These are phyloP conservation scores for Sugiyamaella lignohabitans DNA, from an alignment of 805 yeast genomes.

Conservation along the genomic window DNA sequence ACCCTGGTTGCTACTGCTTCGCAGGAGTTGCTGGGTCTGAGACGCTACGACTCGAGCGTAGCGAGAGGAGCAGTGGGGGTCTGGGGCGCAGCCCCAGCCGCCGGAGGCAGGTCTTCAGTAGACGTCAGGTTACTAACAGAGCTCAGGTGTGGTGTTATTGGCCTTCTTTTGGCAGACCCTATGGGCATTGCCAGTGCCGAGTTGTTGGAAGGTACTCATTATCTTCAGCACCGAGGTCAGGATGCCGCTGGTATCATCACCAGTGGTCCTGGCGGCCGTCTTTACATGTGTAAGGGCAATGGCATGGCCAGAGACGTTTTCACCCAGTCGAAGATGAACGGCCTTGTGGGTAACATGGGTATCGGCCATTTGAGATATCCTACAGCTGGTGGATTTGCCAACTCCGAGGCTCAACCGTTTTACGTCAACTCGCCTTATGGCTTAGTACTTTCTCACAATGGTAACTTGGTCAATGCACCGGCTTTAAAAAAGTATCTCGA, in stretches of 20 bases:
- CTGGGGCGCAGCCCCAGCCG: too few relatives aligned
- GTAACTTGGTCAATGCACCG: slow-evolving; percentile 84
- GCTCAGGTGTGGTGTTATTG: slow-evolving; percentile 82
- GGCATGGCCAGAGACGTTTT: slow-evolving; percentile 99
- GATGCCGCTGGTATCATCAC: slow-evolving; percentile 99
- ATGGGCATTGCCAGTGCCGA: slow-evolving; percentile 75
- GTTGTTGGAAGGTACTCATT: slow-evolving; percentile 85
- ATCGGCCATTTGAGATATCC: slow-evolving; percentile 92
- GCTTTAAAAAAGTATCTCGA: slow-evolving; percentile 76
- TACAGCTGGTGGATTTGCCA: slow-evolving; percentile 94
- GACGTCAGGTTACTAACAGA: not conserved
- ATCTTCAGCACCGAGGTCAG: slow-evolving; percentile 95
- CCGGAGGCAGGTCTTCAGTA: slow-evolving; percentile 11
- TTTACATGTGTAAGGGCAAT: slow-evolving; percentile 96
- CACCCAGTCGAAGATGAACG: slow-evolving; percentile 70
- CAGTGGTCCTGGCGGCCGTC: slow-evolving; percentile 86
- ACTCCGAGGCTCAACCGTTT: slow-evolving; percentile 97
- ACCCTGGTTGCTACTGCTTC: too few relatives aligned
- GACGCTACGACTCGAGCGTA: too few relatives aligned
- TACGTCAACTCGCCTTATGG: slow-evolving; percentile 98
- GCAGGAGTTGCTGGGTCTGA: too few relatives aligned
- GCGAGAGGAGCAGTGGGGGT: too few relatives aligned
- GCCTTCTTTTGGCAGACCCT: slow-evolving; percentile 75
- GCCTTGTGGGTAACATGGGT: slow-evolving; percentile 90
- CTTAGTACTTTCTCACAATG: slow-evolving; percentile 83